Base-by-base conservation (phyloP, 2,329 filamentous ascomycete species). In the Thielaviopsis euricoi region DNA sequence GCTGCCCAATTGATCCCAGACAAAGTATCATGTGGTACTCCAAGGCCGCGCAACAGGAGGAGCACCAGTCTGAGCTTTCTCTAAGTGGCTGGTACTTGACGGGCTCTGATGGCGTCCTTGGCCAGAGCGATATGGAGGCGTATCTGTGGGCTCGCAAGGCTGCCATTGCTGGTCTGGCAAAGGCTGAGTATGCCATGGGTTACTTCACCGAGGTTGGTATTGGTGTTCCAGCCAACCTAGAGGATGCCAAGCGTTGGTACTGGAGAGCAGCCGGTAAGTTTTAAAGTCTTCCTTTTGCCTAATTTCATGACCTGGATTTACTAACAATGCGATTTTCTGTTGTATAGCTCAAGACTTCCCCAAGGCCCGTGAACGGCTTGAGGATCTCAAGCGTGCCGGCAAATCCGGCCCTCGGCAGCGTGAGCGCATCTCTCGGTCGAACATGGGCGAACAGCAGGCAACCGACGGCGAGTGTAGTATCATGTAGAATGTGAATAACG, bases 221-320 rank as follows among this genome's bases (percentile, higher is more conserved):
- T 64, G 93, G 93, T 29, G 83, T 88, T 62, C 77, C 85, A 17
- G 82, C 86, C 9, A 94, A 91, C 68, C 66, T 96, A 64, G 93
- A 98, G 66, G 93, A 97, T 71, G 93, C 91, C 22, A 96, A 95
- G 76, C 81, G 89, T 65, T 98, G 93, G 93, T 98, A 98, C 72
- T 96, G 90, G 80, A 80, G 91, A 69, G 90, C 93, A 71, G 93
- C 93, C 68, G 87, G 91, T 96, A 77, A 82, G 89, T 83, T 50
- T 12, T 53, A n/a, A n/a, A n/a, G 25, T 46, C 43, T 43, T 21
- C 46, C 9, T 19, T 53, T 23, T 58, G 7, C 12, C 50, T 46
- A 29, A 13, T 48, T 33, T 26, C 12, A 46, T 53, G 10, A 37
- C 19, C 13, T 5, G 25, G 10, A 56, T 13, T 56, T 58, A 61